phyloP scores from a whole-genome alignment of 2,329 filamentous ascomycete species.

The Cercospora canescens region DNA sequence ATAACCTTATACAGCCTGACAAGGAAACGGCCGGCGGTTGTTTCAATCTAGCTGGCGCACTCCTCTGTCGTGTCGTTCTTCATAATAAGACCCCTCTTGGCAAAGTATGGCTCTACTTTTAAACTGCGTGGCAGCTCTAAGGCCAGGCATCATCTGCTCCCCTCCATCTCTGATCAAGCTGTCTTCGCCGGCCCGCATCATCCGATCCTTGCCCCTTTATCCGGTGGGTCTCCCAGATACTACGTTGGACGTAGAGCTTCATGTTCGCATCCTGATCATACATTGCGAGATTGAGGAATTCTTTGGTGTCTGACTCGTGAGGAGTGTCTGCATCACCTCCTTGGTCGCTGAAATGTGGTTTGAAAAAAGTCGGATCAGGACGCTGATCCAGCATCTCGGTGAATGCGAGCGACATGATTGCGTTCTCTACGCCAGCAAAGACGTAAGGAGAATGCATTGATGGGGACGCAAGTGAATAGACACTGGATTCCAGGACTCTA shows the following conservation, averaged over 20 bases:
- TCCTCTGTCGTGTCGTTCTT: no score
- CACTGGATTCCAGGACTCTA: slow-evolving; percentile 39
- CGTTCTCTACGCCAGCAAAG: slow-evolving; percentile 51
- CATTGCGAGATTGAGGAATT: slow-evolving; percentile 47
- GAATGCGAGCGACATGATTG: slow-evolving; percentile 46
- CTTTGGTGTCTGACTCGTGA: slow-evolving; percentile 25
- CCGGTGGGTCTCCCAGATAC: slow-evolving; percentile 32
- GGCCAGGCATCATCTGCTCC: slow-evolving; percentile 18
- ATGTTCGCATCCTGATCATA: slow-evolving; percentile 46
- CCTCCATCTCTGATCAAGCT: slow-evolving; percentile 43
- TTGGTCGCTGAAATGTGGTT: slow-evolving; percentile 2
- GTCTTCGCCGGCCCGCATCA: slow-evolving; percentile 11
- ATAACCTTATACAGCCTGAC: no score
- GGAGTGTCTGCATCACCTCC: neutral
- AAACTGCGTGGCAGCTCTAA: no score
- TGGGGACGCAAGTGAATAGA: slow-evolving; percentile 51
- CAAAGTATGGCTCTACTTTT: no score
- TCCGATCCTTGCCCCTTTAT: slow-evolving; percentile 17
- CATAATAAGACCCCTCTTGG: no score
- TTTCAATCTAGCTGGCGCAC: no score
- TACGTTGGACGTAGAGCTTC: slow-evolving; percentile 43
- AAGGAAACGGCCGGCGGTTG: no score
- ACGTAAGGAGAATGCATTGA: slow-evolving; percentile 46
- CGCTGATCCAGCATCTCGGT: slow-evolving; percentile 43
- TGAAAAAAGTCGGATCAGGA: slow-evolving; percentile 44